Conservation (phyloP, 2,329 filamentous ascomycete species). For the Lasiodiplodia gonubiensis region DNA sequence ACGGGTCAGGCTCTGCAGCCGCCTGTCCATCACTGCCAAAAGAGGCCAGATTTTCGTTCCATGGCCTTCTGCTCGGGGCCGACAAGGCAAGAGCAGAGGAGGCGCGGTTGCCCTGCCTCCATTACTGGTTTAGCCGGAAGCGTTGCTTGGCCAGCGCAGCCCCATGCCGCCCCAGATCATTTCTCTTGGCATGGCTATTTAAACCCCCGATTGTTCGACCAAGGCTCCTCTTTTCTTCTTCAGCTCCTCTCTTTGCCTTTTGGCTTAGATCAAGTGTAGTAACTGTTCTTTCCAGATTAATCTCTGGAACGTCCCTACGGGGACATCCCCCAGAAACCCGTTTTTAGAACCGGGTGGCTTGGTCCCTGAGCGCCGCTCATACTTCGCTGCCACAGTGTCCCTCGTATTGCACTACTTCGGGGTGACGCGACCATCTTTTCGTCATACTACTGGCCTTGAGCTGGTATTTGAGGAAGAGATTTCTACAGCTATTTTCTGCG, state of each 20-base stretch:
- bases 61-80: too few species aligned
- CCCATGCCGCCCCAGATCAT: neutral
- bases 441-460: neutral
- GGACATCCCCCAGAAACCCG: neutral
- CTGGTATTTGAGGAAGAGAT: conserved; percentile 2
- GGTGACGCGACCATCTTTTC: conserved; percentile 1
- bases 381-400: neutral
- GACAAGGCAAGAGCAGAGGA: too few species aligned
- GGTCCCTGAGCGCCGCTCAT: neutral
- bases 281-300: neutral
- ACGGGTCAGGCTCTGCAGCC: too few species aligned
- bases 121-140: neutral
- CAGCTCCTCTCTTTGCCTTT: neutral
- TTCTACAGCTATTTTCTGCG: neutral
- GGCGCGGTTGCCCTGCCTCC: too few species aligned
- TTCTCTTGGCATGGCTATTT: neutral
- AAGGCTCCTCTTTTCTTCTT: neutral
- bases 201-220: neutral
- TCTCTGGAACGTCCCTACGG: neutral
- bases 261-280: neutral
- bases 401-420: conserved; percentile 7
- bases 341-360: neutral
- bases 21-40: too few species aligned
- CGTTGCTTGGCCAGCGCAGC: neutral
- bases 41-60: too few species aligned